Base-by-base conservation (phyloP, 1,284 basidiomycete genomes). In the Trichosporon sp. region DNA sequence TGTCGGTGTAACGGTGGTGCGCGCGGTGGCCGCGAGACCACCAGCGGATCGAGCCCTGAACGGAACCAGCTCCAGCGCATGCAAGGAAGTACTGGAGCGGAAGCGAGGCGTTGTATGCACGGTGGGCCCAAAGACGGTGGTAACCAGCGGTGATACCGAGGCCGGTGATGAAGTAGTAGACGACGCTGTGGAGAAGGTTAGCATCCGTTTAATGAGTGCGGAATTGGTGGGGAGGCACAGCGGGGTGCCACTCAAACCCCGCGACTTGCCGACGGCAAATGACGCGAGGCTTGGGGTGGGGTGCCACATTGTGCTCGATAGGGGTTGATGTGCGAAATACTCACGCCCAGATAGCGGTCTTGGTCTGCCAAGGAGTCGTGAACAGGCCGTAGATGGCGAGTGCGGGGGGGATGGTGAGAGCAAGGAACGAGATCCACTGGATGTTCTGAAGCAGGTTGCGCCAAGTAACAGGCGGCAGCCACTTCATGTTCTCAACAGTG, bases 11-110 rank as follows among this genome's bases (percentile, higher is more conserved):
- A 59, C 92, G 86, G 79, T 95, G 92, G 81, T 95, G 92, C 9
- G 93, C 91, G 67, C 93, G 89, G 83, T 95, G 92, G 65, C 91
- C 91, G 56, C 92, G 86, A n/a, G 87, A 87, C 93, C 93, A 95
- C 93, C 92, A 95, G 77, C 89, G 88, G 81, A 95, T 92, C 19
- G 91, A 92, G 25, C 93, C 92, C 74, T 95, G 86, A 33, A 92
- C 89, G 11, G 93, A 90, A 62, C 92, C 92, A 14, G 90, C 88
- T 61, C 92, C 93, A 11, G 87, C 85, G 21, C 89, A 70, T 9
- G 90, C 89, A 59, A 95, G 86, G 71, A 86, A 81, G 78, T 90
- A 92, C 76, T 95, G 87, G 4, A 95, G 82, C 9, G 89, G 87
- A 62, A 82, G 83, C 0, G 88, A 87, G n/a, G 92, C 93, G 75